Base-by-base conservation (phyloP, 805 yeast genomes). In the Pichia thaimueangensis region DNA sequence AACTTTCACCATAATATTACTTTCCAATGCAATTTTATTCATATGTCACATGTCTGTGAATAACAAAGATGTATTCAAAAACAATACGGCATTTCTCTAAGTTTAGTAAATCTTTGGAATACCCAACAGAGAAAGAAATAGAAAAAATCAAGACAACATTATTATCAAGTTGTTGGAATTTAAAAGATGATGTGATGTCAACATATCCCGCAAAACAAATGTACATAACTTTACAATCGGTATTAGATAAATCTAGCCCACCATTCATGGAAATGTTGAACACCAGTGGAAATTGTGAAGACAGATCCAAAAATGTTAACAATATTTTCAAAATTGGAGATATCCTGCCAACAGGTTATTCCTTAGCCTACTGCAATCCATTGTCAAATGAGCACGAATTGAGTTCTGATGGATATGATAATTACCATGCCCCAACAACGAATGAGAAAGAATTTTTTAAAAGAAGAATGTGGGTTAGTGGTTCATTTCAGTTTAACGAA, bases 391-490 rank as follows among this genome's bases (percentile, higher is more conserved):
- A 74, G 41, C 36, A 49, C 0, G 60, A 61, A 3, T 56, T 86
- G 16, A 80, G 82, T 2, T 37, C 51, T 2, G 97, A 88, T 59
- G 96, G 96, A 1, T 88, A 86, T 60, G 94, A 84, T 49, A 70
- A 79, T 35, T 76, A 82, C 51, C 93, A 84, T 45, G 77, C 88
- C 0, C 95, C 94, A 0, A 53, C 60, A 1, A 45, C 49, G 3
- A 21, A 36, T 19, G 46, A 42, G 0, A 25, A 38, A 4, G 51
- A 58, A 24, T 61, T 62, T 17, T 82, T 72, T 52, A 63, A 59
- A 25, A 62, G 91, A 47, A 66, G 96, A 20, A 71, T 89, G 76
- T 88, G 96, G 96, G 78, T 74, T 0, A 76, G 80, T 25, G 96
- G 96, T 2, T 60, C 69, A 19, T 63, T 88, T 27, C 57, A 61